Evolutionary conservation across 1,284 basidiomycete genomes (phyloP), one percentile per base, ranked within the genome.

Genomic region (Ceratobasidium sp.): DNA sequence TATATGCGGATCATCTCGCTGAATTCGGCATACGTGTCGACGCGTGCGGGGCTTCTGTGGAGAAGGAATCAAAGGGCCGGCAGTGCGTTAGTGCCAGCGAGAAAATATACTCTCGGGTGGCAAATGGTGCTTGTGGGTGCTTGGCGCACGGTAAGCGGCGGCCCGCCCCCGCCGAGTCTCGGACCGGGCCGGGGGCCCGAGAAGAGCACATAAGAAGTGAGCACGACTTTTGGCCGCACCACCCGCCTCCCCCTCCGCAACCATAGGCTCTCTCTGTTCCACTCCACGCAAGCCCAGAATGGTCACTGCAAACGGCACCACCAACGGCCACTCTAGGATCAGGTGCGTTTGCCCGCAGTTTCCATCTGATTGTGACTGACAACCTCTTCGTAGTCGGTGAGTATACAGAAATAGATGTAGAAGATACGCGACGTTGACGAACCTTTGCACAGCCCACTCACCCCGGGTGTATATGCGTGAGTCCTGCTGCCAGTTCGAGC

Each of bases 401-500:
- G 68, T n/a, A 43, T 22, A 34, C 27, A 59, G 49, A 48, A 59
- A 58, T 66, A 22, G 14, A 46, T 13, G 24, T 34, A 34, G 16
- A 39, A 46, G 13, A 62, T 8, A 41, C 41, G 13, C 16, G 41
- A 27, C 22, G n/a, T 48, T 59, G 43, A 71, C 29, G 6, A 22
- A 48, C 4, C 29, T n/a, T 34, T 24, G 6, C n/a, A 19, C 29
- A 72, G 91, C 72, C 85, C 87, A n/a, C 84, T 95, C 77, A 87
- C 84, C 76, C 82, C 93, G 19, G 94, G 95, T 58, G 88, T 96
- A 73, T 96, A 88, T 83, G 92, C 92, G 13, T 72, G 46, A 72
- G 69, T 72, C 29, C n/a, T 31, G 19, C 24, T 24, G 27, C 37
- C 19, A 4, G 41, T 29, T 13, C 24, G 41, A 27, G 6, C 41